Percentiles rank a stretch among this genome's conserved stretches.
Evolutionary conservation across 495 filamentous ascomycete species (phyloP).

Genomic region (Lasiosphaeria ovina): DNA sequence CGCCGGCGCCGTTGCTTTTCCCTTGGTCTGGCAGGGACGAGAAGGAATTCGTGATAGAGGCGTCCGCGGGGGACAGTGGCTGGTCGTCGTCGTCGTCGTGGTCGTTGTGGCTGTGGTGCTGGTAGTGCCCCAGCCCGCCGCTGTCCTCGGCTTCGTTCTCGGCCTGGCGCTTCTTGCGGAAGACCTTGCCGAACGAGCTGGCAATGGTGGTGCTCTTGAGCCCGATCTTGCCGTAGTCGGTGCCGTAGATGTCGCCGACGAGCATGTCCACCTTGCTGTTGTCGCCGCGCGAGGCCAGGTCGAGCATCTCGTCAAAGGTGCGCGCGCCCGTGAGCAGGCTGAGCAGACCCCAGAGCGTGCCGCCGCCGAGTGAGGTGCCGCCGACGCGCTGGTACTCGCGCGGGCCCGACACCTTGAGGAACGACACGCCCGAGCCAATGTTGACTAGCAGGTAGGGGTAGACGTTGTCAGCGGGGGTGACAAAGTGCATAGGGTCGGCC

Average conservation of each 20-base stretch:
- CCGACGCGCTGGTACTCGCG: slow-evolving; percentile 83
- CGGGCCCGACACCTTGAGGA: slow-evolving; percentile 94
- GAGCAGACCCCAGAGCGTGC: slow-evolving; percentile 93
- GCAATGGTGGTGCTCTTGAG: slow-evolving; percentile 92
- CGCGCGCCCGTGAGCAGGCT: slow-evolving; percentile 85
- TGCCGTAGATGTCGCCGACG: slow-evolving; percentile 96
- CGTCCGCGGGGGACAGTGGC: neutral
- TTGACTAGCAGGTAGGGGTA: slow-evolving; percentile 98
- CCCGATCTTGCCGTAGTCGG: slow-evolving; percentile 92
- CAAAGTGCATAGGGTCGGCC: slow-evolving; percentile 79
- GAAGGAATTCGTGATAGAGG: neutral
- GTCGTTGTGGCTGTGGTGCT: slow-evolving; percentile 27
- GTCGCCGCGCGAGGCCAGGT: slow-evolving; percentile 89
- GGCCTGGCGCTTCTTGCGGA: slow-evolving; percentile 73
- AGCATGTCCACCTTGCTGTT: slow-evolving; percentile 94
- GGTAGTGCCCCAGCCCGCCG: slow-evolving; percentile 57
- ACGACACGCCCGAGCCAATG: slow-evolving; percentile 98
- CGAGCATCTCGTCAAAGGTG: slow-evolving; percentile 93
- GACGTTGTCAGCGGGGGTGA: slow-evolving; percentile 64
- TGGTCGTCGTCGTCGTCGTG: neutral
- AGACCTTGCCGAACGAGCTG: slow-evolving; percentile 94
- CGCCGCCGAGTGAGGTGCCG: slow-evolving; percentile 90
- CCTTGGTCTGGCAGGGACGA: slow-evolving; percentile 3
- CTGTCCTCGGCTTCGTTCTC: slow-evolving; percentile 77
- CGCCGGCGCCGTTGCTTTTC: neutral